phyloP scores from a whole-genome alignment of 441 rosid species.

The Mallotus japonicus region DNA sequence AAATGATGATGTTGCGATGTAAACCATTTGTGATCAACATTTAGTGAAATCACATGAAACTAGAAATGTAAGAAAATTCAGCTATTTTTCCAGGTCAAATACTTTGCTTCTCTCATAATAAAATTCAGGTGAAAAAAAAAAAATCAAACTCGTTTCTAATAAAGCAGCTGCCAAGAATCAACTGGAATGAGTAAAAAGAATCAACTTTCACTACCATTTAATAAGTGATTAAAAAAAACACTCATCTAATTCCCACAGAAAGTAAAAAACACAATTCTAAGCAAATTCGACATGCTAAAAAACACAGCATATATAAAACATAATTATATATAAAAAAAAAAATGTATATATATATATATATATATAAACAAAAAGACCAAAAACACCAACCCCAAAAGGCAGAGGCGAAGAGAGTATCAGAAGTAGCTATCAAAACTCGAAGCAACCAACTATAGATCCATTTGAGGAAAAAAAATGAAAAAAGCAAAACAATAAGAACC shows the following conservation, averaged over 20 bases:
- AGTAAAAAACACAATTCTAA: neutral
- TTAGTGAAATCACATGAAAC: neutral
- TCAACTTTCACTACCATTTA: neutral
- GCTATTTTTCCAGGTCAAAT: neutral
- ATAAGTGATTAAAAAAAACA: neutral
- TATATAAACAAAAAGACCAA: neutral
- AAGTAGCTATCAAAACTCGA: neutral
- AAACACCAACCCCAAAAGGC: slow-evolving; percentile 5
- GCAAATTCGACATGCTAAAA: slow-evolving; percentile 11
- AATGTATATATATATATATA: too few species aligned
- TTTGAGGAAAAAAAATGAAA: slow-evolving; percentile 20
- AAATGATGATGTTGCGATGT: neutral
- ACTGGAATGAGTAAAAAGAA: too few species aligned
- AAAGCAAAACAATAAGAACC: slow-evolving; percentile 5
- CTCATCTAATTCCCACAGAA: neutral
- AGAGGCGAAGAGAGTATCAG: neutral
- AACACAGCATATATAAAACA: neutral
- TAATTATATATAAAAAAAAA: too few species aligned
- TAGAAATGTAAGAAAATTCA: neutral
- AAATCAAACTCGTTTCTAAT: too few species aligned
- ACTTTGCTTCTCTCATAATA: neutral
- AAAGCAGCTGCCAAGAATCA: too few species aligned
- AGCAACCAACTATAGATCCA: slow-evolving; percentile 32
- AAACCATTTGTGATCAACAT: neutral
- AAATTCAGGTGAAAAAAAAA: neutral